Evolutionary conservation across 1,284 basidiomycete genomes (phyloP).

Genomic region (Lignosus rhinocerotis): DNA sequence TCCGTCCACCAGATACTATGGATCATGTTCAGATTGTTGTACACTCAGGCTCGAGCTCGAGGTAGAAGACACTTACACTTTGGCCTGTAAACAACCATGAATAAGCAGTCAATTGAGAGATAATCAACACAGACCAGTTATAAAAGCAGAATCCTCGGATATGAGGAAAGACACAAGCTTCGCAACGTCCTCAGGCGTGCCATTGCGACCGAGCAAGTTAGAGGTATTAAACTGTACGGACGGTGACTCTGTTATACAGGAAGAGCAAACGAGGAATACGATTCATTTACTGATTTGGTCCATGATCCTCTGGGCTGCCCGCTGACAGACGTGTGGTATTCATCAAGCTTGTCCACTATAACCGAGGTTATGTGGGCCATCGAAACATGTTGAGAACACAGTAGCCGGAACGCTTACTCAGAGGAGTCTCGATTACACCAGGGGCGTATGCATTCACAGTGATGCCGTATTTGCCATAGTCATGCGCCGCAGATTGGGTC

Average conservation of each 20-base stretch:
- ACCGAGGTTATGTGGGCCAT: not conserved
- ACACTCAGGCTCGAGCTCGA: not conserved
- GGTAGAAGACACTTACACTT: slow-evolving; percentile 5
- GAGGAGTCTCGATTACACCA: slow-evolving; percentile 20
- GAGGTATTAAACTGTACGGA: slow-evolving; percentile 6
- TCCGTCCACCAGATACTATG: slow-evolving; percentile 20
- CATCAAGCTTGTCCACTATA: slow-evolving; percentile 17
- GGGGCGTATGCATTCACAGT: slow-evolving; percentile 26
- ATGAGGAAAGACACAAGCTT: slow-evolving; percentile 40
- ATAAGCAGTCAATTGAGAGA: not conserved
- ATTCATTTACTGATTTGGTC: slow-evolving; percentile 43
- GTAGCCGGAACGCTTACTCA: slow-evolving; percentile 10
- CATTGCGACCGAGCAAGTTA: slow-evolving; percentile 23
- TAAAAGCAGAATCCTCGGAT: slow-evolving; percentile 34
- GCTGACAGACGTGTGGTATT: slow-evolving; percentile 24
- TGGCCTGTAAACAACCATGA: slow-evolving; percentile 1
- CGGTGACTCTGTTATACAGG: not conserved
- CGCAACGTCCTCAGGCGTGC: slow-evolving; percentile 36
- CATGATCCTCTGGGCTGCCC: slow-evolving; percentile 41
- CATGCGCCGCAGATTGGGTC: slow-evolving; percentile 32
- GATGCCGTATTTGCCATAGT: slow-evolving; percentile 23
- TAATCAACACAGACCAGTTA: slow-evolving; percentile 33
- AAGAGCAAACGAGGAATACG: too few relatives aligned
- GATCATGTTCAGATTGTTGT: not conserved
- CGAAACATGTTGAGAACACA: not conserved